These are phyloP conservation scores for Platanthera zijinensis DNA, from an alignment of 106 monocot genomes.

Conservation along the genomic window DNA sequence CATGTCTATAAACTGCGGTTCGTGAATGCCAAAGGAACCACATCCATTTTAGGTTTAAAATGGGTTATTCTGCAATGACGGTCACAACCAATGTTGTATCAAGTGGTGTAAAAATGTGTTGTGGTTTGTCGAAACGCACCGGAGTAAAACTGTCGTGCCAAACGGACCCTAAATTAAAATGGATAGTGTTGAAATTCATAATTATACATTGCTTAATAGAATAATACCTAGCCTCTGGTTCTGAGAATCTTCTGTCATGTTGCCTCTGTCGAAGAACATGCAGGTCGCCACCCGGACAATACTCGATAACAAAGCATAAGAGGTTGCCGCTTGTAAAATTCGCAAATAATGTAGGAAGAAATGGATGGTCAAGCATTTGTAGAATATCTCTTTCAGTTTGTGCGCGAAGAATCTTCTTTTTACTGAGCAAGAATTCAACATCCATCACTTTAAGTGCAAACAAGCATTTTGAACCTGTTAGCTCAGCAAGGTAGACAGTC, in stretches of 20 bases:
- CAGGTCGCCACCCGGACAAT: conserved; percentile 86
- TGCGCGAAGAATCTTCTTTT: conserved; percentile 75
- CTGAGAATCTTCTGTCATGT: conserved; percentile 50
- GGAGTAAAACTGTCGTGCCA: too few species aligned
- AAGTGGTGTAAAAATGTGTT: too few species aligned
- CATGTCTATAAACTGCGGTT: too few species aligned
- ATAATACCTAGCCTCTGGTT: conserved; percentile 72
- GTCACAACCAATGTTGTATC: too few species aligned
- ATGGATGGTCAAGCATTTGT: conserved; percentile 88
- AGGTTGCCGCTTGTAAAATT: conserved; percentile 79
- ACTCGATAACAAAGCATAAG: conserved; percentile 86
- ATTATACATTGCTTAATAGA: not conserved
- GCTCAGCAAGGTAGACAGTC: conserved; percentile 85
- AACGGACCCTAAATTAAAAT: not conserved
- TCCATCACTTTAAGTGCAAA: conserved; percentile 96
- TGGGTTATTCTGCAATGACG: too few species aligned
- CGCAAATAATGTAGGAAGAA: conserved; percentile 68
- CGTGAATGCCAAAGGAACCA: too few species aligned
- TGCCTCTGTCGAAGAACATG: conserved; percentile 84
- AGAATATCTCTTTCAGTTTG: conserved; percentile 89
- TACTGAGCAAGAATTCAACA: conserved; percentile 62
- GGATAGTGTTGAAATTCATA: not conserved
- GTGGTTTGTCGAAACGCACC: too few species aligned
- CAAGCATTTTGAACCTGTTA: conserved; percentile 47
- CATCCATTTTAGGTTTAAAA: too few species aligned